Percentiles rank a stretch among this genome's conserved stretches.
Conservation (phyloP, 192 early-diverging fungal genomes). For the Rhizoclosmatium sp. region DNA sequence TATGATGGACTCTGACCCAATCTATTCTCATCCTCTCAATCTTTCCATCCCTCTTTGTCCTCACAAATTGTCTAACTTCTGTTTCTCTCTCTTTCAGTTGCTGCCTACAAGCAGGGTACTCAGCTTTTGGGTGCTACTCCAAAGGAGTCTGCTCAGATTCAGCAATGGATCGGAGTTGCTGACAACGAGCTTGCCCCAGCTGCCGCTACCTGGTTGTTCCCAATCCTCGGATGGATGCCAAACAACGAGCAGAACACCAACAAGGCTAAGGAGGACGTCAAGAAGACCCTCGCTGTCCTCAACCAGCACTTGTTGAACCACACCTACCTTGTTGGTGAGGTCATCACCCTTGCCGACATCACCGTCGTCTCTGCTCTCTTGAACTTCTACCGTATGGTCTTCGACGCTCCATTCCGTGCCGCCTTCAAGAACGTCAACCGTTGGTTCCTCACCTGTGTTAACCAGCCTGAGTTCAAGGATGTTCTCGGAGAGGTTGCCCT, state of each 20-base stretch:
- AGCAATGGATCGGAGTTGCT: conserved; percentile 59
- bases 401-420: conserved; percentile 83
- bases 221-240: conserved; percentile 57
- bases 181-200: conserved; percentile 62
- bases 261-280: conserved; percentile 72
- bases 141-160: conserved; percentile 57
- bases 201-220: conserved; percentile 56
- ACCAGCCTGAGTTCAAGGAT: conserved; percentile 86
- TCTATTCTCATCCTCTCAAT: conserved; percentile 23
- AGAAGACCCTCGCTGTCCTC: conserved; percentile 70
- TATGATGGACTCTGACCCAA: conserved; percentile 29
- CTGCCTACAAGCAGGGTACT: conserved; percentile 55
- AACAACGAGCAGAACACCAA: conserved; percentile 65
- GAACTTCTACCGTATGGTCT: conserved; percentile 61
- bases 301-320: conserved; percentile 82
- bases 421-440: conserved; percentile 87
- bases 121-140: conserved; percentile 52
- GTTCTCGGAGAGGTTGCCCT: conserved; percentile 76
- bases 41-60: neutral
- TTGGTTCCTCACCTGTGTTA: conserved; percentile 88
- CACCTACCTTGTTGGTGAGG: conserved; percentile 96
- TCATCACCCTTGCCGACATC: conserved; percentile 91
- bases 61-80: neutral
- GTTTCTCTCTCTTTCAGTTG: conserved; percentile 45
- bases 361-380: conserved; percentile 66